These are phyloP conservation scores for Catunica adiposa DNA, from an alignment of 2,329 filamentous ascomycete species.

Conservation along the genomic window DNA sequence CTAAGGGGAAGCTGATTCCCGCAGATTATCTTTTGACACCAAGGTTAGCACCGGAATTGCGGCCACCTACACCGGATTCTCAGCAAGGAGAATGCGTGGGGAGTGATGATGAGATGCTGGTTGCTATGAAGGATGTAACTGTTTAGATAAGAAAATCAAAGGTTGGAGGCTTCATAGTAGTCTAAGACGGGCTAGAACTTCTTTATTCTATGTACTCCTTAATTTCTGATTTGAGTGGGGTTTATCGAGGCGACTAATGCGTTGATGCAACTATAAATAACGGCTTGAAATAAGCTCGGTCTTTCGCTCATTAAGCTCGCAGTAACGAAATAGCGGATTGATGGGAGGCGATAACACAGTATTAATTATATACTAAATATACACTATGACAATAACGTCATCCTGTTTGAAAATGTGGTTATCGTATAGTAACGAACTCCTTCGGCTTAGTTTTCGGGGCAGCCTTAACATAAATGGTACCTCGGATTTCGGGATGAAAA, in stretches of 20 bases:
- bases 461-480: too few relatives aligned
- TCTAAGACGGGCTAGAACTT: too few relatives aligned
- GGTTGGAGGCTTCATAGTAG: not conserved
- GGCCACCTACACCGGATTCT: constrained; percentile 22
- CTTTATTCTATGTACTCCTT: not conserved
- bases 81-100: constrained; percentile 7
- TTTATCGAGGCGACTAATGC: too few relatives aligned
- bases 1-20: constrained; percentile 53
- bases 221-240: not conserved
- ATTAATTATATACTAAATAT: too few relatives aligned
- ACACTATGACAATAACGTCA: too few relatives aligned
- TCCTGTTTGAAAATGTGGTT: too few relatives aligned
- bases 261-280: not conserved
- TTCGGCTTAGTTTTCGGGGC: too few relatives aligned
- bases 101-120: not conserved
- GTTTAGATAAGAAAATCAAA: not conserved
- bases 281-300: not conserved
- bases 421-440: too few relatives aligned
- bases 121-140: not conserved
- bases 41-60: constrained; percentile 28
- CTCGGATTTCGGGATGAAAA: too few relatives aligned
- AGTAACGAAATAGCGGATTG: not conserved
- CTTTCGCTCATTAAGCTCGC: not conserved
- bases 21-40: constrained; percentile 58
- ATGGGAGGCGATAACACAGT: too few relatives aligned